Conservation (phyloP, 202 grass and related monocot genomes). For the Bolboschoenoplectus hybrid region DNA sequence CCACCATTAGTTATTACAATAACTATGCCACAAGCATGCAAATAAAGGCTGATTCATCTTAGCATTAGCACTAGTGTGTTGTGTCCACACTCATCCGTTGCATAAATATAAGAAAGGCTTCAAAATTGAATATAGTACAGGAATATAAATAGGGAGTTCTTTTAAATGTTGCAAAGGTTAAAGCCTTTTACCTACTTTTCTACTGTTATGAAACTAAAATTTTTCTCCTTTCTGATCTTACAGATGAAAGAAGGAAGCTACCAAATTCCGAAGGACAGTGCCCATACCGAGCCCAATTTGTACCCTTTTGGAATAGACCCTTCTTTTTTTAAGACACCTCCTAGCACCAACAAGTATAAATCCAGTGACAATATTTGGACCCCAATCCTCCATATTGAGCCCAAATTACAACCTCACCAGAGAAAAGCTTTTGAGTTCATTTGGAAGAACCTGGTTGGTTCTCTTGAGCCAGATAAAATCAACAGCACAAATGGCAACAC, state of each 20-base stretch:
- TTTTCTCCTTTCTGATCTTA: conserved; percentile 10
- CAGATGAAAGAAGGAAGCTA: conserved; percentile 36
- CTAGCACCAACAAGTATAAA: conserved; percentile 44
- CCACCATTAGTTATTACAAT: not conserved
- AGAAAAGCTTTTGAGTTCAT: conserved; percentile 85
- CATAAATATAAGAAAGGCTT: not conserved
- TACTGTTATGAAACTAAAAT: conserved; percentile 11
- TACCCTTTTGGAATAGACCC: conserved; percentile 48
- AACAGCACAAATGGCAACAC: conserved; percentile 44
- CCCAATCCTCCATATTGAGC: conserved; percentile 58
- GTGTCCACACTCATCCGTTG: not conserved
- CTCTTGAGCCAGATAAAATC: conserved; percentile 61
- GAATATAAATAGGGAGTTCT: not conserved
- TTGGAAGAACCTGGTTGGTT: conserved; percentile 69
- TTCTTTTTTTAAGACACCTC: conserved; percentile 41
- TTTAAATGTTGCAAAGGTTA: not conserved
- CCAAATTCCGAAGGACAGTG: conserved; percentile 45
- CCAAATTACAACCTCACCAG: conserved; percentile 70
- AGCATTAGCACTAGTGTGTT: not conserved
- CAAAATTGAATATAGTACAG: not conserved
- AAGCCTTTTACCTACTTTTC: not conserved
- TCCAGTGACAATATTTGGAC: conserved; percentile 59
- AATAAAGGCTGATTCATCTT: conserved; percentile 1
- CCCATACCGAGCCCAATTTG: not conserved
- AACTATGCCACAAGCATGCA: not conserved